Evolutionary conservation across 208 protist species (phyloP).

Genomic region (Strigomonas culicis): DNA sequence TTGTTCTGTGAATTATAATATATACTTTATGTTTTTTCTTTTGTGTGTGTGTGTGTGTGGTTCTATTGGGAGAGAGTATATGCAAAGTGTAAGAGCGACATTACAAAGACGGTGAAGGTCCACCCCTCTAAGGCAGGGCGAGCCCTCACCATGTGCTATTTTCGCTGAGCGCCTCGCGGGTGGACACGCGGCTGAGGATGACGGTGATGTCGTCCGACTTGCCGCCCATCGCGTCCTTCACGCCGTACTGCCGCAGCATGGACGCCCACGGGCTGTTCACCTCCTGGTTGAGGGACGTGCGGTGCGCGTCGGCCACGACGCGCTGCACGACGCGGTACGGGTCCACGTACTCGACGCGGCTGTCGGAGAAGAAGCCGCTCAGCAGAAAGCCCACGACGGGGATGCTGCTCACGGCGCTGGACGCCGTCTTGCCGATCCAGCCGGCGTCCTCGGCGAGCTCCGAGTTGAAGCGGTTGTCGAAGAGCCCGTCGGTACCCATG

Average conservation of each 20-base stretch:
- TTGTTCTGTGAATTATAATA: conserved; percentile 4
- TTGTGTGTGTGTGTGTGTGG: too few species aligned
- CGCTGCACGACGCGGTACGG: conserved; percentile 88
- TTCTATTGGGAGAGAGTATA: not conserved
- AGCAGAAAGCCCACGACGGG: conserved; percentile 77
- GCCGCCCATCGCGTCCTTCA: conserved; percentile 68
- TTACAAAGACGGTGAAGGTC: not conserved
- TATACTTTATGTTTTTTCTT: not conserved
- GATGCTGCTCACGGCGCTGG: conserved; percentile 59
- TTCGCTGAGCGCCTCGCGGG: conserved; percentile 70
- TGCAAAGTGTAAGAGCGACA: not conserved
- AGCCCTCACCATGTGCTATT: conserved; percentile 45
- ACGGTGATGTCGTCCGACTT: conserved; percentile 92
- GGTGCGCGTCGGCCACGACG: conserved; percentile 78
- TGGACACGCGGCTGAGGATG: conserved; percentile 80
- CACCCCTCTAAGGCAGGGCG: not conserved
- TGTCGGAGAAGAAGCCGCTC: conserved; percentile 58
- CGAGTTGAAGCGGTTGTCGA: conserved; percentile 91
- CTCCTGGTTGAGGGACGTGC: conserved; percentile 57
- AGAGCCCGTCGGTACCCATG: conserved; percentile 91
- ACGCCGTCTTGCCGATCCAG: conserved; percentile 71
- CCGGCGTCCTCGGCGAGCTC: conserved; percentile 76
- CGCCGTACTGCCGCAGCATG: conserved; percentile 79
- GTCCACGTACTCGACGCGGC: conserved; percentile 75
- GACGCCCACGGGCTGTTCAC: conserved; percentile 79